These are phyloP conservation scores for Pelargonium australe DNA, from an alignment of 441 rosid genomes.

Conservation along the genomic window DNA sequence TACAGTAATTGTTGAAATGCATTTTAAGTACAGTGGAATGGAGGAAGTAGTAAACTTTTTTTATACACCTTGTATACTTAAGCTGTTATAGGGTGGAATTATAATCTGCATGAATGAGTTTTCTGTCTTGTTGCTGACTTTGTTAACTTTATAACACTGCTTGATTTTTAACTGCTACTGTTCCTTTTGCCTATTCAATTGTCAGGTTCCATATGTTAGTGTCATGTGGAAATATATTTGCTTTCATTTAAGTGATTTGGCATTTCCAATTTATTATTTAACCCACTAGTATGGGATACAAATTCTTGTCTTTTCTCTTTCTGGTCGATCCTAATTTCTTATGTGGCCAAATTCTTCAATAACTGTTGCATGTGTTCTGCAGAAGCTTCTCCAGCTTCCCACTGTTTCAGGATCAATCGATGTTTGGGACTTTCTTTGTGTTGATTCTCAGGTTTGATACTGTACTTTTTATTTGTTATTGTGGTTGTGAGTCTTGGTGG, in stretches of 20 bases:
- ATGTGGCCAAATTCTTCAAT: slow-evolving; percentile 14
- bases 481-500: neutral
- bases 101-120: too few species aligned
- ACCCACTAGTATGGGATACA: slow-evolving; percentile 6
- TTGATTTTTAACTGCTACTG: slow-evolving; percentile 1
- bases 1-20: neutral
- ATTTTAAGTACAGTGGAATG: neutral
- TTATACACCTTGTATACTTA: neutral
- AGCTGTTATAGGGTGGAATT: neutral
- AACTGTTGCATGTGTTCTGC: slow-evolving; percentile 25
- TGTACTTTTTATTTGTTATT: slow-evolving; percentile 14
- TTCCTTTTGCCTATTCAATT: neutral
- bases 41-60: neutral
- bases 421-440: slow-evolving; percentile 98
- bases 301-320: slow-evolving; percentile 11
- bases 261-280: neutral
- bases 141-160: neutral
- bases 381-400: slow-evolving; percentile 77
- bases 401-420: slow-evolving; percentile 92
- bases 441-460: slow-evolving; percentile 91
- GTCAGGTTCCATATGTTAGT: neutral
- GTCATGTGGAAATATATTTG: neutral
- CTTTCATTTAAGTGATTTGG: neutral
- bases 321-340: slow-evolving; percentile 4
- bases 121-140: too few species aligned